These are phyloP conservation scores for Ustilago esculenta DNA, from an alignment of 1,284 basidiomycete genomes.

Conservation along the genomic window DNA sequence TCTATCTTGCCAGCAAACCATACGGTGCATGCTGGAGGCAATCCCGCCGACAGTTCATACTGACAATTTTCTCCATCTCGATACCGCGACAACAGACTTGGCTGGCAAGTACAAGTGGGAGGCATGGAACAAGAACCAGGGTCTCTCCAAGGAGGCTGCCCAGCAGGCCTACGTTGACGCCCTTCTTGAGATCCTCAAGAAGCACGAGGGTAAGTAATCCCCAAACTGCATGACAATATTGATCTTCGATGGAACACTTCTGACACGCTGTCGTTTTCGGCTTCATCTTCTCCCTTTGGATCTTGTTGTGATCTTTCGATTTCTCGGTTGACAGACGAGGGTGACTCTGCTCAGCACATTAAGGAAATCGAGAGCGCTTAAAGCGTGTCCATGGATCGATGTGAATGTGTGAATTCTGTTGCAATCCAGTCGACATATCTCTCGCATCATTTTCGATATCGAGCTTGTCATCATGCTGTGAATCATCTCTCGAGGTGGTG, in stretches of 20 bases:
- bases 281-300: not conserved
- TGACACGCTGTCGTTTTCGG: too few relatives aligned
- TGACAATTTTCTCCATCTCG: too few relatives aligned
- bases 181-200: conserved; percentile 56
- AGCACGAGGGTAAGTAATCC: conserved; percentile 49
- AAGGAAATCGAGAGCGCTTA: conserved; percentile 56
- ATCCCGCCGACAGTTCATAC: too few relatives aligned
- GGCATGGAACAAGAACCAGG: conserved; percentile 63
- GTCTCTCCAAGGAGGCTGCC: conserved; percentile 55
- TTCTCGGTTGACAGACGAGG: conserved; percentile 32
- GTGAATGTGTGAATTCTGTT: too few relatives aligned
- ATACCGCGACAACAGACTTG: conserved; percentile 48
- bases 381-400: too few relatives aligned
- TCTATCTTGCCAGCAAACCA: too few relatives aligned
- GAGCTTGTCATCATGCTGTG: too few relatives aligned
- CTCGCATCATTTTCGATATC: too few relatives aligned
- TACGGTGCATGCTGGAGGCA: too few relatives aligned
- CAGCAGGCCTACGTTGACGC: conserved; percentile 61
- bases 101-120: conserved; percentile 66
- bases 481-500: too few relatives aligned
- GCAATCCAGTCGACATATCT: not conserved
- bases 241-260: too few relatives aligned
- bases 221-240: not conserved
- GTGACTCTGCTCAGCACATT: conserved; percentile 53
- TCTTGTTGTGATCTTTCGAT: too few relatives aligned